A percentile compares a stretch with the other conserved stretches of the same genome.
These are phyloP conservation scores for Sporothrix euskadiensis DNA, from an alignment of 2,329 filamentous ascomycete species.

Conservation along the genomic window DNA sequence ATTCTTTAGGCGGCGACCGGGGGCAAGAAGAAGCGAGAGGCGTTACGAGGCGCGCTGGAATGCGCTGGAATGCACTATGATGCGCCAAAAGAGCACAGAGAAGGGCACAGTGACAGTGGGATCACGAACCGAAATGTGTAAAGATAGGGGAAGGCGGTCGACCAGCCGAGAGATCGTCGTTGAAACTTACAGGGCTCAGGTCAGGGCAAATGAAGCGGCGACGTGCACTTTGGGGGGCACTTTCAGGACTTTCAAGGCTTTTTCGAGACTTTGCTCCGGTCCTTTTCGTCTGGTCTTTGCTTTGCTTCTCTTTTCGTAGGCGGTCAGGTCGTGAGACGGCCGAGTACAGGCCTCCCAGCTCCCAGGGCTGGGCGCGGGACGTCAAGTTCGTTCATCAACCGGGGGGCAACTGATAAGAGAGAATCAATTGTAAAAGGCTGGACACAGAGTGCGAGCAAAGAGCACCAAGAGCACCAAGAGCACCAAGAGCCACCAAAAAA, in stretches of 20 bases:
- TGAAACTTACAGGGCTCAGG: neutral
- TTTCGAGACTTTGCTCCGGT: neutral
- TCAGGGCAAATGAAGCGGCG: neutral
- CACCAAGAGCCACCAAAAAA: too few relatives aligned
- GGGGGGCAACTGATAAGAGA: slow-evolving; percentile 23
- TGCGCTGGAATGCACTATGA: neutral
- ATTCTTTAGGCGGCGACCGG: slow-evolving; percentile 3
- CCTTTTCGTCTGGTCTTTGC: neutral
- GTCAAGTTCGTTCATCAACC: neutral
- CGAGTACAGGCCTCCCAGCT: neutral
- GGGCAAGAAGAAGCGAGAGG: neutral
- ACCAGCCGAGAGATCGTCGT: neutral
- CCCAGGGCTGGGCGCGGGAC: neutral
- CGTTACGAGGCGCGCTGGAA: too few relatives aligned
- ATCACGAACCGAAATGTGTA: slow-evolving; percentile 20
- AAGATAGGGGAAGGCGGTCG: neutral
- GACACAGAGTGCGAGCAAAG: neutral
- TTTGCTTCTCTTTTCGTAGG: neutral
- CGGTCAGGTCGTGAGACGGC: neutral
- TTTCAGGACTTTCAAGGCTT: neutral
- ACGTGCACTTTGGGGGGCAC: neutral
- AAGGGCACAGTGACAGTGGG: neutral
- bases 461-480: too few relatives aligned
- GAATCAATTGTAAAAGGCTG: slow-evolving; percentile 13
- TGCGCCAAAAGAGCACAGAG: neutral